phyloP scores from a whole-genome alignment of 257 asterid genomes.

The Gentiana macrophylla region DNA sequence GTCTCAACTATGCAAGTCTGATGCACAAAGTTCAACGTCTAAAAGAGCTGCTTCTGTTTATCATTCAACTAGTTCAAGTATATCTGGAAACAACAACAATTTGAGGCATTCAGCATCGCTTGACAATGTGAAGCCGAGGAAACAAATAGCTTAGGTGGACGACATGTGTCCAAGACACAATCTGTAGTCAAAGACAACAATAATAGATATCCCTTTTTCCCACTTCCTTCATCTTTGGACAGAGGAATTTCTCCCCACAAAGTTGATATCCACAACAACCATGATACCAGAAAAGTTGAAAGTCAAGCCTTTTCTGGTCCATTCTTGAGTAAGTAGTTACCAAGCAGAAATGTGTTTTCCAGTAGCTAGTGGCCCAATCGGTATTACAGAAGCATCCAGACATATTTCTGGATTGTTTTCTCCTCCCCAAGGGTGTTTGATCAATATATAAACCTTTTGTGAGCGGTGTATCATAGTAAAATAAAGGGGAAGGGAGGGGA shows the following conservation, averaged over 20 bases:
- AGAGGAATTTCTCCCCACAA: constrained; percentile 42
- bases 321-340: constrained; percentile 56
- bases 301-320: constrained; percentile 88
- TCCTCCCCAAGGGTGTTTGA: too few relatives aligned
- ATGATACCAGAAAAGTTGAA: constrained; percentile 34
- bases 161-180: constrained; percentile 30
- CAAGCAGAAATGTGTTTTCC: constrained; percentile 38
- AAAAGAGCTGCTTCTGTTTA: constrained; percentile 28
- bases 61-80: constrained; percentile 21
- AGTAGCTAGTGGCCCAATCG: constrained; percentile 42
- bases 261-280: constrained; percentile 36
- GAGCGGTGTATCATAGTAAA: too few relatives aligned
- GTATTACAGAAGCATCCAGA: constrained; percentile 39
- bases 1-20: constrained; percentile 71
- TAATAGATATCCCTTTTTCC: constrained; percentile 43
- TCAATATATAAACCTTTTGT: too few relatives aligned
- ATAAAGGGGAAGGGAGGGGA: too few relatives aligned
- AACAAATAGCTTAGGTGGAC: constrained; percentile 22
- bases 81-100: constrained; percentile 37
- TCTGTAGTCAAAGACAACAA: constrained; percentile 31
- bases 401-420: constrained; percentile 33
- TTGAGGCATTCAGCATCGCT: constrained; percentile 84
- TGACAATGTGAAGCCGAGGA: constrained; percentile 50
- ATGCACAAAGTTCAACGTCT: constrained; percentile 50
- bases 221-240: constrained; percentile 58